Evolutionary conservation across 495 filamentous ascomycete genomes (phyloP).

Genomic region (Penicillium cosmopolitanum): DNA sequence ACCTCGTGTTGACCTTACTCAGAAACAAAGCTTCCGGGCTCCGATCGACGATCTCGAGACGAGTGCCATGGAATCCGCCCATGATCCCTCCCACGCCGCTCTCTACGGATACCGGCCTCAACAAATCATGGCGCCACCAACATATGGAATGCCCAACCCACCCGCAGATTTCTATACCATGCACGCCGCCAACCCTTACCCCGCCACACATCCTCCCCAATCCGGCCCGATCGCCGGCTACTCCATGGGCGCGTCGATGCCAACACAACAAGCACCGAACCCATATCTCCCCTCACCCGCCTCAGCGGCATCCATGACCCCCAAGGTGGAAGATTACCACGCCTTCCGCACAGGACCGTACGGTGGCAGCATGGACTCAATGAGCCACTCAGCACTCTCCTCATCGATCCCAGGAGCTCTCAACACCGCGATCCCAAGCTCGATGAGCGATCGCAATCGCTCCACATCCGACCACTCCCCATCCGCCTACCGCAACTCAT

Average conservation of each 20-base stretch:
- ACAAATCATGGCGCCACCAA: conserved; percentile 42
- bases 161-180: conserved; percentile 43
- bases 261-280: conserved; percentile 40
- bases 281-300: conserved; percentile 44
- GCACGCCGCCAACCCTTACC: conserved; percentile 34
- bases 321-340: conserved; percentile 46
- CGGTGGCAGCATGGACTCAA: conserved; percentile 40
- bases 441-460: conserved; percentile 45
- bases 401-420: conserved; percentile 41
- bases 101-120: conserved; percentile 47
- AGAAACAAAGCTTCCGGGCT: conserved; percentile 71
- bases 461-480: conserved; percentile 48
- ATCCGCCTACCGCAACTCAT: conserved; percentile 47
- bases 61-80: conserved; percentile 42
- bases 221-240: conserved; percentile 40
- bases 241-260: conserved; percentile 39
- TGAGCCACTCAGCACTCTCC: conserved; percentile 40
- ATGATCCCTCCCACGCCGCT: conserved; percentile 42
- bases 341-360: conserved; percentile 40
- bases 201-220: conserved; percentile 43
- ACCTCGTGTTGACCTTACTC: conserved; percentile 61
- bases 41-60: conserved; percentile 65
- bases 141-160: conserved; percentile 40
- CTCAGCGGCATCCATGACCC: conserved; percentile 26
- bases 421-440: conserved; percentile 35